Evolutionary conservation across 2,329 filamentous ascomycete species (phyloP), one percentile per base, ranked within the genome.

Genomic region (Leptographium radiaticola): DNA sequence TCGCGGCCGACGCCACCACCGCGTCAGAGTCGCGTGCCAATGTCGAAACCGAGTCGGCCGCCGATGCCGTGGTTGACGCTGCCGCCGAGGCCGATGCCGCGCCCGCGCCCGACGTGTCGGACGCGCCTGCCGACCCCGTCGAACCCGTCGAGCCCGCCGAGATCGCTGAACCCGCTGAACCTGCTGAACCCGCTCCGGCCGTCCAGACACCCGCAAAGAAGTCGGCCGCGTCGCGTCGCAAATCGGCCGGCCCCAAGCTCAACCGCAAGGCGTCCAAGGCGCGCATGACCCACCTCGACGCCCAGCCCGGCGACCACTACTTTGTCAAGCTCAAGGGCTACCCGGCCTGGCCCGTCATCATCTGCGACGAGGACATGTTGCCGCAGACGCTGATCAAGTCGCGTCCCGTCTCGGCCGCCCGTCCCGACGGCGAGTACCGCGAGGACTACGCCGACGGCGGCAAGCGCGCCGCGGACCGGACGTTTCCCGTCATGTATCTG

Each of bases 361-460:
- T 98, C 62, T 93, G 88, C 67, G 89, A 95, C 66, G 91, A 98
- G 68, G 83, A 85, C 58, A 97, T 98, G 84, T 81, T 98, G 20
- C 91, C 93, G 2, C 75, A 83, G 55, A 81, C 77, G 15, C 78
- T 98, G 30, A 71, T 94, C 53, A 86, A 78, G 63, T 80, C 79
- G 47, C 85, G 93, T 57, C 93, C 91, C 10, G 87, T 95, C 52
- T 89, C 88, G 46, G 89, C 91, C 25, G 83, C 81, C 62, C 82
- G 86, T 55, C 72, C 80, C 25, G 91, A 97, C 68, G 91, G 91
- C 55, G 86, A 85, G 43, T 95, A 93, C 67, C 83, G 87, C 53
- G 87, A 89, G 56, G 87, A 91, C 59, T 96, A 87, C 65, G 81
- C 83, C 43, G 89, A 95, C 62, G 90, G 86, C 57, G 91, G 87